These are phyloP conservation scores for Carpinus fangiana DNA, from an alignment of 306 rosid species.

Conservation along the genomic window DNA sequence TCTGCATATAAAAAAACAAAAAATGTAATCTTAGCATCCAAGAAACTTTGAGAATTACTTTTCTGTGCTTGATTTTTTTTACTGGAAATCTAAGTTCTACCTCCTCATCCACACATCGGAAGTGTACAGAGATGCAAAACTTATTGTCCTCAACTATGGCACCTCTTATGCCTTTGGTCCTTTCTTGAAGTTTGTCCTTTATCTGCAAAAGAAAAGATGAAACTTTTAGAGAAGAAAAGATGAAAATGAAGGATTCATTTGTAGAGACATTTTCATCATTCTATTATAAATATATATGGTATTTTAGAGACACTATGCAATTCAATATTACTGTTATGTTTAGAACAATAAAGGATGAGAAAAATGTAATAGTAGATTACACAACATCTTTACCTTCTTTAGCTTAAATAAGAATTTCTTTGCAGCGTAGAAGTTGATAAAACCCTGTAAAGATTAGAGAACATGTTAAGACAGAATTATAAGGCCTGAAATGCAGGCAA, in stretches of 20 bases:
- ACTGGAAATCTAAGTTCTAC: conserved; percentile 14
- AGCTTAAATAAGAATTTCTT: neutral
- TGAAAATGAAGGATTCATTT: neutral
- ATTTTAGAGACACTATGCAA: no score
- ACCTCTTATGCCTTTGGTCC: conserved; percentile 32
- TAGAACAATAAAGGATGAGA: no score
- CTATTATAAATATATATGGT: neutral
- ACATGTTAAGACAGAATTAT: no score
- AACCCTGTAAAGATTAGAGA: neutral
- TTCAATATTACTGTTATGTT: no score
- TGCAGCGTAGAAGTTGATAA: neutral
- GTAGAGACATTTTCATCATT: neutral
- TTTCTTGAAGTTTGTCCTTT: conserved; percentile 31
- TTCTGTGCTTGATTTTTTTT: no score
- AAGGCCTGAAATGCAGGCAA: neutral
- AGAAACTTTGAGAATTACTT: no score
- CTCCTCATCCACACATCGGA: conserved; percentile 49
- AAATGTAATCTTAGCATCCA: no score
- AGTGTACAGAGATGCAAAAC: conserved; percentile 54
- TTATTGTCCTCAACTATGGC: conserved; percentile 50
- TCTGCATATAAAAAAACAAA: no score
- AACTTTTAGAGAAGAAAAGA: conserved; percentile 1
- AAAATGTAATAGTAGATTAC: no score
- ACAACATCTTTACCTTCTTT: no score
- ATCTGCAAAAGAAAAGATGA: conserved; percentile 31